Percentiles rank a stretch among this genome's conserved stretches.
Evolutionary conservation across 1,284 basidiomycete genomes (phyloP).

Genomic region (Psilocybe mexicana): DNA sequence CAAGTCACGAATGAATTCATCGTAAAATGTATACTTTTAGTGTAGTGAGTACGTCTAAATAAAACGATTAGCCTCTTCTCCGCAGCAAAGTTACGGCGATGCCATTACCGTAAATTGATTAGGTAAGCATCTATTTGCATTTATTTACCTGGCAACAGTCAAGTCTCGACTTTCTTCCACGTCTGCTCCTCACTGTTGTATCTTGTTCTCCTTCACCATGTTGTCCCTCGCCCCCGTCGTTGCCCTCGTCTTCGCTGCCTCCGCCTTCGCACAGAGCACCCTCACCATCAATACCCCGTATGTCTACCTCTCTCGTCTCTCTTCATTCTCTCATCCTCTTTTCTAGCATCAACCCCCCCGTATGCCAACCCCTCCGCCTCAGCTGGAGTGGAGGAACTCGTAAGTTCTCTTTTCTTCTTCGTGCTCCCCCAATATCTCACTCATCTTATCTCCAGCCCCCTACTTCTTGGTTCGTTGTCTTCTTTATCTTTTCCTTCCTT

Average conservation of each 20-base stretch:
- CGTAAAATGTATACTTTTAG: neutral
- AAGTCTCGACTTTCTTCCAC: slow-evolving; percentile 22
- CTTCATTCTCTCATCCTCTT: slow-evolving; percentile 12
- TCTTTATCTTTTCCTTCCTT: slow-evolving; percentile 4
- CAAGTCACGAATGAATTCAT: slow-evolving; percentile 8
- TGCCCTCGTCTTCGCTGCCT: slow-evolving; percentile 38
- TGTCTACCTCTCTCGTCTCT: slow-evolving; percentile 25
- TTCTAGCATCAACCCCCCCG: slow-evolving; percentile 40
- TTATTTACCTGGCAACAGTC: slow-evolving; percentile 14
- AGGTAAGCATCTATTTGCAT: slow-evolving; percentile 1
- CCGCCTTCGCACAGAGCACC: slow-evolving; percentile 42
- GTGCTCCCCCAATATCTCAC: slow-evolving; percentile 5
- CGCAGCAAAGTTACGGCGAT: neutral
- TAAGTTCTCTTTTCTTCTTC: slow-evolving; percentile 32
- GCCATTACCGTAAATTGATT: neutral
- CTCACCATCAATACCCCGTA: slow-evolving; percentile 63
- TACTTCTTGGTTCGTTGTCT: slow-evolving; percentile 50
- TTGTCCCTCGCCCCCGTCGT: slow-evolving; percentile 43
- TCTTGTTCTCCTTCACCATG: slow-evolving; percentile 39
- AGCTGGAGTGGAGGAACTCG: slow-evolving; percentile 51
- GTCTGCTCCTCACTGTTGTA: slow-evolving; percentile 24
- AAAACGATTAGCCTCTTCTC: too few species aligned
- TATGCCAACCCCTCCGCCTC: slow-evolving; percentile 53
- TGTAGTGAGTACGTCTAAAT: too few species aligned
- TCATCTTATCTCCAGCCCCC: slow-evolving; percentile 39